A percentile compares a stretch with the other conserved stretches of the same genome.
Evolutionary conservation across 805 yeast genomes (phyloP).

Genomic region (Zygotorulaspora florentina): DNA sequence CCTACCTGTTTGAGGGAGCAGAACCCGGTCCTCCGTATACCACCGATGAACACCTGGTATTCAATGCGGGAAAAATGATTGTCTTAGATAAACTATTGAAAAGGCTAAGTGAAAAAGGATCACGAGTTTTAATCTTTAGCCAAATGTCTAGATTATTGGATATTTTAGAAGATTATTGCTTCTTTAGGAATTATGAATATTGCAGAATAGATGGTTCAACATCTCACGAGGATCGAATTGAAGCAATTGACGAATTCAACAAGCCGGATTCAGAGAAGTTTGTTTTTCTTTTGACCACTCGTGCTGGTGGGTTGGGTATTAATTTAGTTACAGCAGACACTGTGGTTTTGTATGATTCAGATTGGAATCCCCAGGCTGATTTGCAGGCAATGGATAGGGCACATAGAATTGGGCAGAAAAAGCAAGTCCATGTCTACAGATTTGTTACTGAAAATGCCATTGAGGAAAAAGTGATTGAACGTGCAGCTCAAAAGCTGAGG

Average conservation of each 20-base stretch:
- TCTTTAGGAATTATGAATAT: conserved; percentile 74
- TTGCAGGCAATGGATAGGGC: conserved; percentile 98
- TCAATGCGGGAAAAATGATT: conserved; percentile 85
- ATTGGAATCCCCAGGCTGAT: conserved; percentile 98
- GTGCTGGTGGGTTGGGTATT: conserved; percentile 97
- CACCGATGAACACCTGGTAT: conserved; percentile 90
- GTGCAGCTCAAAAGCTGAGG: conserved; percentile 91
- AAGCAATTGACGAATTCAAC: conserved; percentile 90
- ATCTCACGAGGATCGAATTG: conserved; percentile 85
- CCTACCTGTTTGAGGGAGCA: conserved; percentile 96
- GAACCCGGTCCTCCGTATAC: conserved; percentile 98
- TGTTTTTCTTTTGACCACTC: conserved; percentile 79
- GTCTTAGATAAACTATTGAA: conserved; percentile 78
- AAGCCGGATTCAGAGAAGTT: conserved; percentile 77
- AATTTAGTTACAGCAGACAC: conserved; percentile 89
- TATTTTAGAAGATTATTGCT: conserved; percentile 89
- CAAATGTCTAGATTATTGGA: conserved; percentile 91
- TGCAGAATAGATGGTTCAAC: conserved; percentile 94
- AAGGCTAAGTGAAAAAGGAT: conserved; percentile 69
- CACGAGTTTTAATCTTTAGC: conserved; percentile 85
- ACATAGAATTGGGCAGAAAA: conserved; percentile 94
- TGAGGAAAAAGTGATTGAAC: conserved; percentile 91
- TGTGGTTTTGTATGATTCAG: conserved; percentile 84
- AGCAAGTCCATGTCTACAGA: conserved; percentile 88
- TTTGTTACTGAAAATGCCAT: conserved; percentile 94